Evolutionary conservation across 106 monocot genomes (phyloP), one percentile per base, ranked within the genome.

Genomic region (Hemerocallis citrina): DNA sequence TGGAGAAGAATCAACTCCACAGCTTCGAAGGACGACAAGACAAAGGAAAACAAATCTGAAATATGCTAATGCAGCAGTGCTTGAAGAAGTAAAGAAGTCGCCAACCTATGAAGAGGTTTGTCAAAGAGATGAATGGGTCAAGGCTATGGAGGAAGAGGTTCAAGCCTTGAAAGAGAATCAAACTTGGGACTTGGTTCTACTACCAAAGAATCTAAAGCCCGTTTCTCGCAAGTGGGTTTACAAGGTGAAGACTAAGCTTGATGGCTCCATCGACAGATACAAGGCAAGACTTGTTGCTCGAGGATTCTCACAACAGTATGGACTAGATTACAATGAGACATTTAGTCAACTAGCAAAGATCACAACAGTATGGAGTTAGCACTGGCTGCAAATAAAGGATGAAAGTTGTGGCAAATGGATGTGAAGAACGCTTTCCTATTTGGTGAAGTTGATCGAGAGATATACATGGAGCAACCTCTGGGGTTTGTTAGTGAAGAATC

Each of bases 341-440:
- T 48, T 48, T 14, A 14, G 19, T n/a, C 47, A 4, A 14, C 13
- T 48, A 4, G 19, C 47, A n/a, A 48, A 48, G 47, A 48, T 48
- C 17, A 20, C 47, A 4, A 14, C 4, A 3, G 13, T 48, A 20
- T n/a, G 47, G 3, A 11, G 11, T 38, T 38, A 38, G 37, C 13
- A 48, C 47, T 48, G 8, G 47, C 47, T 12, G 63, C 44, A 10
- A 46, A 30, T 29, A n/a, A 68, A 63, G 24, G 1, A 40, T 55
- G 63, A 63, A 54, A 40, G 16, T 15, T 75, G 8, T 63, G 52
- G 28, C 61, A 68, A n/a, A 65, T 70, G 63, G 70, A 70, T 38
- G 64, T 58, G 10, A 76, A 70, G 42, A 76, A 76, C 52, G 35
- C 56, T 4, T 70, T 65, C 39, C 34, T 69, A 28, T 24, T 57